phyloP scores from a whole-genome alignment of 2,329 filamentous ascomycete genomes.

The Aspergillus jensenii region DNA sequence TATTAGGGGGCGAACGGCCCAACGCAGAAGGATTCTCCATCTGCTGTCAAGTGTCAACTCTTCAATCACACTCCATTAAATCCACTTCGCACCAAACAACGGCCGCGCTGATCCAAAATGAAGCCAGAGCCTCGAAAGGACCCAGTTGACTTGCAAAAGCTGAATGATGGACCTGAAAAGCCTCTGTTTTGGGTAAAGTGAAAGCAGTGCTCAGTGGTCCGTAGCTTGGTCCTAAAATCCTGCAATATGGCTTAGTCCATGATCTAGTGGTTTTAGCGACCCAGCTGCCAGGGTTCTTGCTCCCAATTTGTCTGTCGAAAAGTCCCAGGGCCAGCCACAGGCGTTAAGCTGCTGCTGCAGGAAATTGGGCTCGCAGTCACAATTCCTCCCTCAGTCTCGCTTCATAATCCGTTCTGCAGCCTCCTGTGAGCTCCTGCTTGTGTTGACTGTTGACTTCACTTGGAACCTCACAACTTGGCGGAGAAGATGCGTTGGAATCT shows the following conservation, averaged over 20 bases:
- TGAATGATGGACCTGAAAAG: not conserved
- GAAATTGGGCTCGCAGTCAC: too few relatives aligned
- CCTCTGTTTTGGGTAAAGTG: not conserved
- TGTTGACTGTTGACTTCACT: not conserved
- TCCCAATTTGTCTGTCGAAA: not conserved
- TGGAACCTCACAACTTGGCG: too few relatives aligned
- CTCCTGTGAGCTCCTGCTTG: not conserved
- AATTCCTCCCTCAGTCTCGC: not conserved
- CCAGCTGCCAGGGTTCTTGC: not conserved
- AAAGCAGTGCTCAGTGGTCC: not conserved
- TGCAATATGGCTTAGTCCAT: slow-evolving; percentile 1
- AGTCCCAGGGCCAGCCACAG: not conserved
- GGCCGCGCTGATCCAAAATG: too few relatives aligned
- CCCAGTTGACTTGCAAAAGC: not conserved
- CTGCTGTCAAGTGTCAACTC: too few relatives aligned
- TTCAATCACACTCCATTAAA: too few relatives aligned
- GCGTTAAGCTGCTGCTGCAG: not conserved
- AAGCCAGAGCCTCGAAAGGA: not conserved
- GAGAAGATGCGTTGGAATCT: not conserved
- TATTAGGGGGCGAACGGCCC: not conserved
- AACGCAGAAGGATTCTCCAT: too few relatives aligned
- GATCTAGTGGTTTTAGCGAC: not conserved
- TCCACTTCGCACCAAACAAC: too few relatives aligned
- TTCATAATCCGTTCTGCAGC: not conserved
- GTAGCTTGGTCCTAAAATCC: not conserved